Evolutionary conservation across 441 rosid genomes (phyloP).

Genomic region (Syzygium syzygioides): DNA sequence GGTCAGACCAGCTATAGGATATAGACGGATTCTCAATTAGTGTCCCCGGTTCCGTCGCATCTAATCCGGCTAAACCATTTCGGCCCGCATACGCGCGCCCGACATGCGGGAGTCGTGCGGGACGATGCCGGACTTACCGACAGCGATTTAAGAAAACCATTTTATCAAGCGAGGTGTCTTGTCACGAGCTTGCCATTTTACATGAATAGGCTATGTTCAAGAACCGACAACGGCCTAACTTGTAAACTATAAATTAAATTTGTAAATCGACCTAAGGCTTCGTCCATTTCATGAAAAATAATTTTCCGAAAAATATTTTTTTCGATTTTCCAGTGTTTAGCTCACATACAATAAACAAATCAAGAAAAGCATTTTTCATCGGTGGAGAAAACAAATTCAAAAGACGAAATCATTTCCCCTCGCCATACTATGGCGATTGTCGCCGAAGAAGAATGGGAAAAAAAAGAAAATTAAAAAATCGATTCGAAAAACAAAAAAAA

Average conservation of each 20-base stretch:
- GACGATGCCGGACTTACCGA: background rate
- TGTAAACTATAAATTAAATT: background rate
- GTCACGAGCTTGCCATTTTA: accelerated
- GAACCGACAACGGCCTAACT: background rate
- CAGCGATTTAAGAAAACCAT: accelerated
- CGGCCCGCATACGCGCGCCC: background rate
- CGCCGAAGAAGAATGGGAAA: no score
- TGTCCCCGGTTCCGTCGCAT: no score
- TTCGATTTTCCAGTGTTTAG: no score
- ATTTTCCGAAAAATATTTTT: accelerated
- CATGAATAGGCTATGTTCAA: background rate
- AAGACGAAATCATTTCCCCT: no score
- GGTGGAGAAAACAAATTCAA: no score
- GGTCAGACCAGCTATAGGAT: background rate
- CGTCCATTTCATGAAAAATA: no score
- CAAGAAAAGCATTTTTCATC: no score
- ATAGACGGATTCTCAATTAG: background rate
- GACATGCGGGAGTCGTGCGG: background rate
- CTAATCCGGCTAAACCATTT: background rate
- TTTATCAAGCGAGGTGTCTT: background rate
- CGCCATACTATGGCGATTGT: no score
- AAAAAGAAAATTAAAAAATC: no score
- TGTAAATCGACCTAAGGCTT: no score
- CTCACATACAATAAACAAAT: no score
- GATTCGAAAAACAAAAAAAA: no score